Base-by-base conservation (phyloP, 2,329 filamentous ascomycete species). In the Fusarium virguliforme region DNA sequence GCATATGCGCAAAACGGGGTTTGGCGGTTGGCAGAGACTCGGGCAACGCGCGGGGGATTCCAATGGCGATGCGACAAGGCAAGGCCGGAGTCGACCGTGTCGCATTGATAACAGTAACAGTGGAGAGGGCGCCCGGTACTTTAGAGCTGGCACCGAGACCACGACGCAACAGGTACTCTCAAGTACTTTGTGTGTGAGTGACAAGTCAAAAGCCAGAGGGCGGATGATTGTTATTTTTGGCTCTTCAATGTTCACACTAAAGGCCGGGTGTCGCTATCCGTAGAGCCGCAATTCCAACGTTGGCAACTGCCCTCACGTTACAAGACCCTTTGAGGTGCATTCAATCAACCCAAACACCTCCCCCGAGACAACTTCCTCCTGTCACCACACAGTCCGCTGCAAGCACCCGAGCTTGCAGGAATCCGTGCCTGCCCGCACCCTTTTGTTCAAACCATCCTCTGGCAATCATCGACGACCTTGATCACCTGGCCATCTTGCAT, bases 1-100 rank as follows among this genome's bases (percentile, higher is more conserved):
- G 62, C 56, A 74, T 76, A 74, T 76, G 74, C 74, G 64, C 56
- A 68, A 76, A 76, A 76, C 74, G 74, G 71, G 68, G 74, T 48
- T 26, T 28, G 43, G 18, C 18, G 18, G 65, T 60, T 50, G 58
- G 32, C 10, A 62, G 58, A 65, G 68, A 58, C 65, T 60, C 22
- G 34, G 64, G 67, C 18, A 30, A 43, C 55, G 18, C 18, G 32
- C 30, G 38, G 34, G 62, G 68, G 53, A 46, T 64, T 62, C 65
- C 68, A 68, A 41, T 48, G 28, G 46, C 37, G 53, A 24, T 40
- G 51, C 53, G 15, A 32, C 53, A 64, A 50, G 43, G 41, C 53
- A 64, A 50, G 43, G 41, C 32, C 72, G 70, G 72, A 75, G 70
- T 55, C 62, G 58, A 70, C 72, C 72, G 72, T 48, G 9, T 55